Percentiles rank a stretch among this genome's conserved stretches.
Conservation (phyloP, 1,139 yeast genomes). For the Yamadazyma siamensis region DNA sequence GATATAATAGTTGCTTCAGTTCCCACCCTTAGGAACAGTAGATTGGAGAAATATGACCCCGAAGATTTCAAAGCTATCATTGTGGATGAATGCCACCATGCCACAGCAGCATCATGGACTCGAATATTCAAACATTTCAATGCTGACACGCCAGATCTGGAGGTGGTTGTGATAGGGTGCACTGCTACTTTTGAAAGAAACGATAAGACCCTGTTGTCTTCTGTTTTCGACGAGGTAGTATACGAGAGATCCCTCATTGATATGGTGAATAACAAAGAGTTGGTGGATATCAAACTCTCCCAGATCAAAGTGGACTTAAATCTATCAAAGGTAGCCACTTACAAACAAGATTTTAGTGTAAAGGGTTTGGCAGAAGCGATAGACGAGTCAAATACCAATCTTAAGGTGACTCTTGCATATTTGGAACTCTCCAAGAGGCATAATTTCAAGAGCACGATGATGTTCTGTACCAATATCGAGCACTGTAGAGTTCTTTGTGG, state of each 20-base stretch:
- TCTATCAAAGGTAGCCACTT: conserved; percentile 27
- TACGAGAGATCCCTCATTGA: conserved; percentile 64
- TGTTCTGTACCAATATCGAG: conserved; percentile 72
- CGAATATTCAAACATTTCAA: conserved; percentile 57
- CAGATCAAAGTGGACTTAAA: conserved; percentile 47
- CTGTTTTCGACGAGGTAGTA: conserved; percentile 70
- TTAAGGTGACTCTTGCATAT: conserved; percentile 60
- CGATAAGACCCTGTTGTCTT: conserved; percentile 60
- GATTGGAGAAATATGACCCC: conserved; percentile 58
- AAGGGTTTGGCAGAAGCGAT: conserved; percentile 52
- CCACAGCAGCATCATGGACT: conserved; percentile 69
- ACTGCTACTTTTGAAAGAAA: conserved; percentile 77
- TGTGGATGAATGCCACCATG: conserved; percentile 93
- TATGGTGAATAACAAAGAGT: conserved; percentile 67
- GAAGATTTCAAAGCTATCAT: conserved; percentile 65
- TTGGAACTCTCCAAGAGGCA: conserved; percentile 33
- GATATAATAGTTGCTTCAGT: conserved; percentile 81
- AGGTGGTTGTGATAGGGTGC: conserved; percentile 69
- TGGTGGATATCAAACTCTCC: conserved; percentile 68
- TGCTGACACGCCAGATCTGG: conserved; percentile 40
- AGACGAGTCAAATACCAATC: conserved; percentile 52
- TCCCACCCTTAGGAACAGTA: conserved; percentile 51
- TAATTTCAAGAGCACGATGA: conserved; percentile 57
- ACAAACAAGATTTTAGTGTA: conserved; percentile 53
- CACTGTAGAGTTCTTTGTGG: conserved; percentile 62